These are phyloP conservation scores for Wickerhamomyces xylosicus DNA, from an alignment of 805 yeast species.

Conservation along the genomic window DNA sequence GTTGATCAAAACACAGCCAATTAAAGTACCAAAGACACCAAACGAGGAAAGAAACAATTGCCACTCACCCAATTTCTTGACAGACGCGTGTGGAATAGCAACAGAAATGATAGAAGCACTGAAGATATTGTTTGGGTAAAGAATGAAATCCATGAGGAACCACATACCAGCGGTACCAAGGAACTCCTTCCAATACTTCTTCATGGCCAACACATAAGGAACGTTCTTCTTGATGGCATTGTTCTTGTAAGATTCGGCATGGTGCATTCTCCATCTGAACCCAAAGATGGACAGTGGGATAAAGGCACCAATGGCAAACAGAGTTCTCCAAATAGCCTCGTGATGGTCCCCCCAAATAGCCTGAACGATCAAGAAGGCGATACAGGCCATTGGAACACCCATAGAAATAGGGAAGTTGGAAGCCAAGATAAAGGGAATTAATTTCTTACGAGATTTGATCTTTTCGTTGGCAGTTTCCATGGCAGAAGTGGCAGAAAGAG, in stretches of 20 bases:
- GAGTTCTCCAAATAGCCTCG: conserved; percentile 34
- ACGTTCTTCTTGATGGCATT: conserved; percentile 24
- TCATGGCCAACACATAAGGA: conserved; percentile 5
- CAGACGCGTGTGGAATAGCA: conserved; percentile 25
- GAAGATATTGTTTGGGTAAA: conserved; percentile 57
- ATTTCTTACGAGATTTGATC: conserved; percentile 27
- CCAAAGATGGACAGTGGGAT: conserved; percentile 14
- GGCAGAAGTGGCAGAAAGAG: conserved; percentile 52
- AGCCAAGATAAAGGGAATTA: conserved; percentile 30
- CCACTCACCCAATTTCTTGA: conserved; percentile 8
- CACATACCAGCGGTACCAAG: conserved; percentile 48
- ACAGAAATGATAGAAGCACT: conserved; percentile 35
- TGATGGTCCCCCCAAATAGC: conserved; percentile 26
- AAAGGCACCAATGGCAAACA: conserved; percentile 39
- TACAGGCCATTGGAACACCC: conserved; percentile 38
- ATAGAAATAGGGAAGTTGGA: conserved; percentile 37
- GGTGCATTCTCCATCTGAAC: conserved; percentile 17
- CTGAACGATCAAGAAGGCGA: conserved; percentile 33
- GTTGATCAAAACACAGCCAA: conserved; percentile 1
- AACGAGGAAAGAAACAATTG: conserved; percentile 6
- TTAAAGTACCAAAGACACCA: conserved; percentile 5
- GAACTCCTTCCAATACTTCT: conserved; percentile 33
- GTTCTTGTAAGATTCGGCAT: conserved; percentile 32
- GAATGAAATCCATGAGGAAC: conserved; percentile 57
- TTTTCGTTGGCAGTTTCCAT: conserved; percentile 46